A percentile compares a stretch with the other conserved stretches of the same genome.
Evolutionary conservation across 2,329 filamentous ascomycete species (phyloP).

Genomic region (Zymoseptoria tritici): DNA sequence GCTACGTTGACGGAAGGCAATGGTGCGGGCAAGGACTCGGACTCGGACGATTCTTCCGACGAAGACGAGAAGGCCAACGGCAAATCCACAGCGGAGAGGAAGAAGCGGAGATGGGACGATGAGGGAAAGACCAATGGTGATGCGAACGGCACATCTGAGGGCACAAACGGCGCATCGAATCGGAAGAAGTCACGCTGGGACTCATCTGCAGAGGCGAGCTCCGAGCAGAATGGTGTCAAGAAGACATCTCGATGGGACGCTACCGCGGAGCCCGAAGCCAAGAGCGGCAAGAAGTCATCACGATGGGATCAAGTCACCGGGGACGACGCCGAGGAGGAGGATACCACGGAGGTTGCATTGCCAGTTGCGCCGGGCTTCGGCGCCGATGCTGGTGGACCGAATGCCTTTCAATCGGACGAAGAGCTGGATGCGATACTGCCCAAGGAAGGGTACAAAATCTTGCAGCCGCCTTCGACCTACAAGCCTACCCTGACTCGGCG

Average conservation of each 20-base stretch:
- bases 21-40: conserved; percentile 10
- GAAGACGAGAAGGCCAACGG: neutral
- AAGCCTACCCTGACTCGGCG: conserved; percentile 51
- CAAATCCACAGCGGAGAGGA: conserved; percentile 49
- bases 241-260: conserved; percentile 88
- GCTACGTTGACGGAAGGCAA: conserved; percentile 63
- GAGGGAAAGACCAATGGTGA: conserved; percentile 29
- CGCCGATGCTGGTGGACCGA: conserved; percentile 70
- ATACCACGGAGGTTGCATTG: conserved; percentile 41
- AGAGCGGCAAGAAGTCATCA: conserved; percentile 66
- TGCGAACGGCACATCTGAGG: conserved; percentile 19
- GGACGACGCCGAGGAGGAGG: conserved; percentile 53
- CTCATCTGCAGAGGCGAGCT: conserved; percentile 25
- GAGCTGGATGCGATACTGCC: conserved; percentile 89
- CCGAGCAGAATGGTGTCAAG: conserved; percentile 1
- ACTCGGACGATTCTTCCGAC: neutral
- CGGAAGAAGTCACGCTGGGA: conserved; percentile 31
- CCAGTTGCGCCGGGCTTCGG: conserved; percentile 55
- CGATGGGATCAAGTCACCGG: conserved; percentile 87
- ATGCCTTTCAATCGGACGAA: conserved; percentile 80
- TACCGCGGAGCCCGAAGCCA: conserved; percentile 47
- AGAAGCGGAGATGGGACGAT: conserved; percentile 92
- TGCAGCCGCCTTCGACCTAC: conserved; percentile 86
- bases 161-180: conserved; percentile 13
- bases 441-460: conserved; percentile 83